Conservation (phyloP, 2,329 filamentous ascomycete genomes). For the Neofusicoccum cordaticola region DNA sequence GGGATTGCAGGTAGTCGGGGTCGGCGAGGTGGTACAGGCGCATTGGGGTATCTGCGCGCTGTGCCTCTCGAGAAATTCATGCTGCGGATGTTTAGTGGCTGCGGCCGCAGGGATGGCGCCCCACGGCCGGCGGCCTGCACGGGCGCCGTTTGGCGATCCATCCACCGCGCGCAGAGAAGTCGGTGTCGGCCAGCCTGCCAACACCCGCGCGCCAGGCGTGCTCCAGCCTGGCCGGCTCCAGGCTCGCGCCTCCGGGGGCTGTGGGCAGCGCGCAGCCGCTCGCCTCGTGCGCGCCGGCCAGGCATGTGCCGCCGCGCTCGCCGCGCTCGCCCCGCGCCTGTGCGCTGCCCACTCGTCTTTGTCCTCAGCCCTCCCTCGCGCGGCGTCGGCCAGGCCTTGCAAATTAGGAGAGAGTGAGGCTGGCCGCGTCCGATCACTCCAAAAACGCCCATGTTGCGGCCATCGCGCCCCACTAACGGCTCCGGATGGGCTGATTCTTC, state of each 20-base stretch:
- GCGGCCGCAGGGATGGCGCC: constrained; percentile 1
- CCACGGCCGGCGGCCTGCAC: not conserved
- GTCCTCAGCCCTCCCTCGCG: not conserved
- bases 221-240: not conserved
- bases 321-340: not conserved
- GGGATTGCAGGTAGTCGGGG: constrained; percentile 1
- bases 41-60: constrained; percentile 1
- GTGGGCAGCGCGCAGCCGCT: not conserved
- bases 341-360: not conserved
- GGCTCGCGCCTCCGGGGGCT: no score
- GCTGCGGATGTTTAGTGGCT: constrained; percentile 13
- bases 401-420: not conserved
- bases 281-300: not conserved
- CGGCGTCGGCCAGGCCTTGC: not conserved
- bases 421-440: not conserved
- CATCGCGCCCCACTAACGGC: not conserved
- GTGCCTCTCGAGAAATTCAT: constrained; percentile 13
- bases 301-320: not conserved
- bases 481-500: constrained; percentile 6
- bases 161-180: not conserved
- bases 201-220: not conserved
- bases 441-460: not conserved
- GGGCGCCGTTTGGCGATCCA: constrained; percentile 10
- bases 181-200: constrained; percentile 3
- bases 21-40: constrained; percentile 5